Conservation (phyloP, 2,329 filamentous ascomycete genomes). For the Venturia oleaginea region DNA sequence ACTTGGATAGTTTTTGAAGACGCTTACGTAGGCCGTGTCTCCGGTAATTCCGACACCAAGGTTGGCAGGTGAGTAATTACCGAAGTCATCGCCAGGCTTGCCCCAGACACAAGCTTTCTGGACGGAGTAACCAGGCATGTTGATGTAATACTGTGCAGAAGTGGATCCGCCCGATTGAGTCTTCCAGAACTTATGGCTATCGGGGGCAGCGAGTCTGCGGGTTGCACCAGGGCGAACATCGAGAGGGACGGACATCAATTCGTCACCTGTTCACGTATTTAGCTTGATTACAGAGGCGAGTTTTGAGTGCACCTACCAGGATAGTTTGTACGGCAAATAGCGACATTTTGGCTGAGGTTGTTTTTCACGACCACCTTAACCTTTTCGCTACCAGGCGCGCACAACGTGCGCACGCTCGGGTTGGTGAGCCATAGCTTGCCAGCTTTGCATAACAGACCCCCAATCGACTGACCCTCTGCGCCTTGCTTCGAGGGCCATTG, state of each 20-base stretch:
- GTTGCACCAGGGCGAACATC: slow-evolving; percentile 50
- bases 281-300: not conserved
- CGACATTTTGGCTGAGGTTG: slow-evolving; percentile 55
- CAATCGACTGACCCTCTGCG: slow-evolving; percentile 70
- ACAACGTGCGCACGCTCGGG: slow-evolving; percentile 56
- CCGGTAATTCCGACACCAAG: slow-evolving; percentile 67
- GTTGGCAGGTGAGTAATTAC: slow-evolving; percentile 85
- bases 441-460: slow-evolving; percentile 73
- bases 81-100: slow-evolving; percentile 62
- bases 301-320: slow-evolving; percentile 49
- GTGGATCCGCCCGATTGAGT: slow-evolving; percentile 62
- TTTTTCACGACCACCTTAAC: slow-evolving; percentile 62
- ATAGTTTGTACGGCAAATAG: slow-evolving; percentile 92
- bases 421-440: slow-evolving; percentile 75
- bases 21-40: slow-evolving; percentile 66
- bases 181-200: slow-evolving; percentile 61
- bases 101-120: slow-evolving; percentile 72
- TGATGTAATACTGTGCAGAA: slow-evolving; percentile 94
- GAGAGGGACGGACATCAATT: slow-evolving; percentile 76
- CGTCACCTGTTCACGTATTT: slow-evolving; percentile 43
- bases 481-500: slow-evolving; percentile 83
- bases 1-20: slow-evolving; percentile 78
- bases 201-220: slow-evolving; percentile 64
- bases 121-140: slow-evolving; percentile 61
- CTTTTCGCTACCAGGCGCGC: slow-evolving; percentile 60